Evolutionary conservation across 345 rosid species (phyloP), one percentile per base, ranked within the genome.

Genomic region (Cochlearia excelsa): DNA sequence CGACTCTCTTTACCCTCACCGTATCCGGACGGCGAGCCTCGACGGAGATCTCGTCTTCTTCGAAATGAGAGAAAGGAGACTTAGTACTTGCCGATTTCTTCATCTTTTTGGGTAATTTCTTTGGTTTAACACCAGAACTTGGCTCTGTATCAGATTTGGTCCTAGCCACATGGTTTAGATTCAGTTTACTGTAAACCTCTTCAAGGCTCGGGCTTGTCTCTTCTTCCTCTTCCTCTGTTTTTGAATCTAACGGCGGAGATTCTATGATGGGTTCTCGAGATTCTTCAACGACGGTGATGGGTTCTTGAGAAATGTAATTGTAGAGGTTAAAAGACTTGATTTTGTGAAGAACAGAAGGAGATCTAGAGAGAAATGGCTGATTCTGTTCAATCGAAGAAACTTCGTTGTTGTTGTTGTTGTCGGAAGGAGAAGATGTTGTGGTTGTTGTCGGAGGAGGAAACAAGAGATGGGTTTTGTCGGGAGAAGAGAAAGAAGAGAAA

Each of bases 71-170:
- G 35, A 86, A 88, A 0, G 83, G 77, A 4, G 91, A 80, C 44
- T 83, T 87, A 0, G 74, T 57, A 11, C 95, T 93, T 0, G 99
- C 90, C 0, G 97, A 88, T 65, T 85, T 89, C 84, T 55, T 83
- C 87, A 93, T 83, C 76, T 92, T 92, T 78, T 66, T 80, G 0
- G 87, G 59, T 2, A 85, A 84, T 69, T 85, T 93, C 26, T 65
- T 58, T 9, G 78, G 85, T 0, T 75, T 30, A 27, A 72, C 71
- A 9, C 95, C 95, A 1, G 83, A 39, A 6, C 81, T 41, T 3
- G 91, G 91, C 27, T 76, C 71, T 1, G 83, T 79, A 61, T 93
- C 97, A 3, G 97, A 89, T 34, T 67, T 77, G 1, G 78, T 75
- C 60, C 83, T 61, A 64, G 51, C 46, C 8, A 85, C 83, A 9